Percentiles rank a stretch among this genome's conserved stretches.
Evolutionary conservation across 148 eudicot species (phyloP).

Genomic region (Rhododendron vialii): DNA sequence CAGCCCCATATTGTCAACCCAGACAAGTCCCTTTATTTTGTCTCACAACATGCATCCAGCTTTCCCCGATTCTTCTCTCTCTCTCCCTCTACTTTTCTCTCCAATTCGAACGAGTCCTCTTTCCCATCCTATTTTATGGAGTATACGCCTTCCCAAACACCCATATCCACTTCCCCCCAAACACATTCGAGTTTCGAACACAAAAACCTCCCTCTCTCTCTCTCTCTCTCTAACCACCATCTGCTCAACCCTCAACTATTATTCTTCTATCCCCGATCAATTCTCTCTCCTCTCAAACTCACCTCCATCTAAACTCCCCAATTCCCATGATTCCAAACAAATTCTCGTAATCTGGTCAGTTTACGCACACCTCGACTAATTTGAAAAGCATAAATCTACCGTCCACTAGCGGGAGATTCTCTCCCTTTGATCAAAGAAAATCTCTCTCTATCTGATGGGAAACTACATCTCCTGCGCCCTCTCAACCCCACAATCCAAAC

Average conservation of each 20-base stretch:
- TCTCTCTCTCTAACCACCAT: background rate
- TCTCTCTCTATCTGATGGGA: conserved; percentile 43
- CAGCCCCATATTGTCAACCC: background rate
- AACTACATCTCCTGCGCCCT: conserved; percentile 74
- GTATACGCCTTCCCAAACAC: background rate
- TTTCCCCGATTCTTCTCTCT: background rate
- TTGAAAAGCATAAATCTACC: background rate
- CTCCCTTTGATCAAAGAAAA: background rate
- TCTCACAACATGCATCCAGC: background rate
- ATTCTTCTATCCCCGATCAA: background rate
- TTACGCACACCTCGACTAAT: too few species aligned
- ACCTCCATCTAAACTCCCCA: background rate
- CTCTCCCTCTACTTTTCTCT: background rate
- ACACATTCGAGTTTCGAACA: background rate
- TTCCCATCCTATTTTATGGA: background rate
- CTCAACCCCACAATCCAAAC: conserved; percentile 16
- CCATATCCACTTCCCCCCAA: background rate
- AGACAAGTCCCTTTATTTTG: background rate
- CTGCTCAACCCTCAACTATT: background rate
- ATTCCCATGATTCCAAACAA: background rate
- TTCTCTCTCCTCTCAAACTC: background rate
- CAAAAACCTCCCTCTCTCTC: background rate
- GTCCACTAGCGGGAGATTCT: background rate
- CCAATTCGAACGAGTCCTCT: background rate
- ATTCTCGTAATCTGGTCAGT: background rate